Evolutionary conservation across 2,329 filamentous ascomycete species (phyloP), one percentile per base, ranked within the genome.

Genomic region (Emmonsiellopsis sp.): DNA sequence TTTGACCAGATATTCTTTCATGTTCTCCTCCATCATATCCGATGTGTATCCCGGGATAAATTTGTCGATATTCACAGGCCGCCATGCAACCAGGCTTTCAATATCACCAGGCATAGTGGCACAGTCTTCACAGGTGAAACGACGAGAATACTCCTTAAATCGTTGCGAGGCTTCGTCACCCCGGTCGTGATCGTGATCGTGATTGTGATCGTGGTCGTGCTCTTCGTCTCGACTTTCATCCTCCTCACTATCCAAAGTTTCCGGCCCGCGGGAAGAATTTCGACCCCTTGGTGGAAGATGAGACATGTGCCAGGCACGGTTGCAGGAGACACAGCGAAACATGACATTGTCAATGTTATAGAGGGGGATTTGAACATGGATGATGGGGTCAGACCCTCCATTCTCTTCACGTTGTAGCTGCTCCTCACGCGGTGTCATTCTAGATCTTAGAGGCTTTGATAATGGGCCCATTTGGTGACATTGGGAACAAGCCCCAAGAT

Each of bases 1-100:
- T 65, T 93, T 95, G 61, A 98, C 73, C 2, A 98, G 79, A 63
- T 97, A 98, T 60, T 96, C 89, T 59, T 91, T 91, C n/a, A 87
- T 77, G 52, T 89, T 86, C 63, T 93, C 86, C 9, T 72, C 68
- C n/a, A 88, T 71, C 51, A 80, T 71, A 32, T 81, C 71, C 47
- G 77, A 76, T 1, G 74, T 71, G 51, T 77, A 73, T 2, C 78
- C 80, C 3, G 75, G 64, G 11, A 71, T 68, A 60, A 85, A 84
- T 1, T 69, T 71, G 10, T 81, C 74, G 27, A 79, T 72, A 60
- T 86, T 74, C 0, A 75, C 67, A 0, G 89, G 89, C 55, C 92
- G 83, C 93, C 93, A 98, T 11, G 92, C 90, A 51, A 97, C 84
- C 5, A 98, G 70, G n/a, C 77, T 76, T 54, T 87, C 81, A 13